Base-by-base conservation (phyloP, 352 stramenopile genomes). In the Pythium rhizo-oryzae region DNA sequence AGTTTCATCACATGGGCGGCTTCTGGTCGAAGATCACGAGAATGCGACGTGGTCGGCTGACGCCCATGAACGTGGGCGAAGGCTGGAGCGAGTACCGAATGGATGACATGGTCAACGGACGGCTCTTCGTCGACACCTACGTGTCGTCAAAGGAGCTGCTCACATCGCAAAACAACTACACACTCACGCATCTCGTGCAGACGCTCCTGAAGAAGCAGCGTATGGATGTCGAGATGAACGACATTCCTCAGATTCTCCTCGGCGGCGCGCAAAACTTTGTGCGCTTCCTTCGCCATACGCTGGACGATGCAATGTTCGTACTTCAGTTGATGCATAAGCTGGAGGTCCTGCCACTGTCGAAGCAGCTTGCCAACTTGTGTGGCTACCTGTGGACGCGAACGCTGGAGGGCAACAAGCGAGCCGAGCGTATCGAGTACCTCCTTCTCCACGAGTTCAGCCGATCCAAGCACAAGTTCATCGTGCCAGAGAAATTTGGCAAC, bases 381-480 rank as follows among this genome's bases (percentile, higher is more conserved):
- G 98, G 98, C 7, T 99, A 99, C 70, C 79, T 99, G 19, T 99
- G 98, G 98, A 93, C 88, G 8, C 85, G 94, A 21, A 99, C 98
- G 19, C 83, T 99, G 47, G 94, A 98, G 70, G 95, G 76, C 3
- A 96, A 98, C 77, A 99, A 99, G 67, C 95, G 98, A 43, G 97
- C 97, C 8, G 97, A 99, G 73, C 93, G 98, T 41, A 99, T 99
- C 62, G 98, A 99, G 70, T 99, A 99, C 71, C 77, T 99, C 62
- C 77, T 99, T n/a, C 79, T 99, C 16, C 98, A 99, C 74, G 97
- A 99, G 71, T 99, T 99, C 75, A 89, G 76, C 41, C 77, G 82
- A 5, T 92, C 85, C 5, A 92, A 93, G 71, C 89, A 99, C 74
- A 99, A 99, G 83, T 99, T 98, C 67, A 92, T 99, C 55, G 90